Conservation (phyloP, 305 asterid genomes). For the Ruellia speciosa region DNA sequence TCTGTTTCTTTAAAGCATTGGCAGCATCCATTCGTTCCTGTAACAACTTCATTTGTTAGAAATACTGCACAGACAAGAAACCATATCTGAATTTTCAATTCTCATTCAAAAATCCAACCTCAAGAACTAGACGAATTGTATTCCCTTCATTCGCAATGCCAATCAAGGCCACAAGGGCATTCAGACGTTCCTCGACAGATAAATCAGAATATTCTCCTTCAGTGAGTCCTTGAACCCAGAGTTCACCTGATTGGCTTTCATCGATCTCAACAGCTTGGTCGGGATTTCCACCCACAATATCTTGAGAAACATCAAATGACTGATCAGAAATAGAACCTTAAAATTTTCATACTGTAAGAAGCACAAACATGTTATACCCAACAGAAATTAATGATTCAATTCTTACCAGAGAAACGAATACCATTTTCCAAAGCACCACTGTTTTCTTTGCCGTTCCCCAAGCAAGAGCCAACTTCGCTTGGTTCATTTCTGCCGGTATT, state of each 20-base stretch:
- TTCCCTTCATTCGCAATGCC: conserved; percentile 97
- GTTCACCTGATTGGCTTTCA: conserved; percentile 80
- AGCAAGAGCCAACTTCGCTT: conserved; percentile 35
- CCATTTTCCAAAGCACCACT: conserved; percentile 34
- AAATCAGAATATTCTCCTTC: conserved; percentile 97
- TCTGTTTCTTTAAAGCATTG: conserved; percentile 79
- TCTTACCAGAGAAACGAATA: conserved; percentile 40
- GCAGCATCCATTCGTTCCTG: conserved; percentile 98
- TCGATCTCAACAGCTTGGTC: conserved; percentile 76
- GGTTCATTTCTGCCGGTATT: conserved; percentile 40
- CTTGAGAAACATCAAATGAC: conserved; percentile 27
- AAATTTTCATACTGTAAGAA: conserved; percentile 13
- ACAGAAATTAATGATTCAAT: conserved; percentile 15
- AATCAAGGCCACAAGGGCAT: conserved; percentile 78
- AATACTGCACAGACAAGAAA: conserved; percentile 10
- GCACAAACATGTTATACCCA: neutral
- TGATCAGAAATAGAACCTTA: conserved; percentile 17
- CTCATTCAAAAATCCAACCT: conserved; percentile 42
- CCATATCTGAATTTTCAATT: conserved; percentile 2
- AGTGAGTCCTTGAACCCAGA: conserved; percentile 92
- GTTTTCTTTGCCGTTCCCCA: conserved; percentile 40
- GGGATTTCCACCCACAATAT: conserved; percentile 32
- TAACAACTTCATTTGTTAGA: conserved; percentile 27
- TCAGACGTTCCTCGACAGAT: conserved; percentile 92
- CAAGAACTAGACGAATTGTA: conserved; percentile 80